A percentile compares a stretch with the other conserved stretches of the same genome.
Evolutionary conservation across 2,329 filamentous ascomycete genomes (phyloP).

Genomic region (Ceratocystis smalleyi): DNA sequence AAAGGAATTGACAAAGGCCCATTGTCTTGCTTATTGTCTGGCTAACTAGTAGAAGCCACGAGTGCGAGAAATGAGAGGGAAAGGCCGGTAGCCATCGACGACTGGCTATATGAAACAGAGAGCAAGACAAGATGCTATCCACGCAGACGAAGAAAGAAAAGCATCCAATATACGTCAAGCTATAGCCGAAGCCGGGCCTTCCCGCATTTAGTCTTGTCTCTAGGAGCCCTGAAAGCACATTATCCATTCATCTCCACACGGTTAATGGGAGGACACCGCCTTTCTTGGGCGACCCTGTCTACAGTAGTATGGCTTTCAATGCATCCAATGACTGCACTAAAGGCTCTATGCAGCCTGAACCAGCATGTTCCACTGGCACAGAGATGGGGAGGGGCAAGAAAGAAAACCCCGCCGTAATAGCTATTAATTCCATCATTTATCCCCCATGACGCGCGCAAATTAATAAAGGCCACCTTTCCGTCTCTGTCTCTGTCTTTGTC

Average conservation of each 20-base stretch:
- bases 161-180: too few species aligned
- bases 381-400: too few species aligned
- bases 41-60: not conserved
- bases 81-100: not conserved
- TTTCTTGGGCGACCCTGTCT: not conserved
- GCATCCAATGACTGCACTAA: not conserved
- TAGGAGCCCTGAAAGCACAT: too few species aligned
- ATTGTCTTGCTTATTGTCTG: constrained; percentile 3
- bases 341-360: not conserved
- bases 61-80: not conserved
- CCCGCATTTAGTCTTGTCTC: too few species aligned
- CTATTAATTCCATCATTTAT: not conserved
- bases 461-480: not conserved
- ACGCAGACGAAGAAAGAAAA: too few species aligned
- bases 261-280: not conserved
- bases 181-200: too few species aligned
- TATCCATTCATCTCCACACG: too few species aligned
- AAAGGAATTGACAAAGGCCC: constrained; percentile 4
- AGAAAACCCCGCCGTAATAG: too few species aligned
- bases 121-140: not conserved
- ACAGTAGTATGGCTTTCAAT: not conserved
- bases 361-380: too few species aligned
- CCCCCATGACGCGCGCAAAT: not conserved
- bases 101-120: not conserved
- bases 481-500: too few species aligned